Evolutionary conservation across 2,329 filamentous ascomycete species (phyloP).

Genomic region (Dactylellina sp.): DNA sequence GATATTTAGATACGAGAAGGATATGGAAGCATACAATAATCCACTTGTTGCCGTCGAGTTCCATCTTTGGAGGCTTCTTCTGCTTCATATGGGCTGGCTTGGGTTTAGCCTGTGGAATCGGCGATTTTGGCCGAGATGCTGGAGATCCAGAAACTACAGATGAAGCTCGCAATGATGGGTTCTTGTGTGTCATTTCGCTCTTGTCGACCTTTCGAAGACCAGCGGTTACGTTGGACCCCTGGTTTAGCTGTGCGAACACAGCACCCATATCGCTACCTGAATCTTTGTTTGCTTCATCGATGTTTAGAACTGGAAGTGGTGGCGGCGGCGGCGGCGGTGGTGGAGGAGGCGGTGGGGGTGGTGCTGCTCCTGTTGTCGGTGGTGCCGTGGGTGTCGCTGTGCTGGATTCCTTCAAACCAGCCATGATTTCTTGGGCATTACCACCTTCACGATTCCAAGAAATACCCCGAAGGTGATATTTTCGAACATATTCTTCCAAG

Average conservation of each 20-base stretch:
- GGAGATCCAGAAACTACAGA: conserved; percentile 75
- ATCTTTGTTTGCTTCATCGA: conserved; percentile 62
- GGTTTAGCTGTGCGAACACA: conserved; percentile 92
- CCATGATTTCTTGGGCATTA: conserved; percentile 77
- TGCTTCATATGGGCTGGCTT: conserved; percentile 86
- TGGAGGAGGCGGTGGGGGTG: conserved; percentile 69
- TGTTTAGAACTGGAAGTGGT: conserved; percentile 70
- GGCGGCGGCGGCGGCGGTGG: conserved; percentile 78
- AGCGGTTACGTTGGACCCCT: conserved; percentile 86
- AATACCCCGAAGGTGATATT: conserved; percentile 81
- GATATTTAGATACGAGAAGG: no score
- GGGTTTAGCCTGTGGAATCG: conserved; percentile 85
- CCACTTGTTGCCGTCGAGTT: conserved; percentile 92
- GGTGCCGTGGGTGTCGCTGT: conserved; percentile 64
- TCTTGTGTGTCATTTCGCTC: conserved; percentile 98
- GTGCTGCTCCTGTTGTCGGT: conserved; percentile 66
- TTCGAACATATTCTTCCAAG: conserved; percentile 84
- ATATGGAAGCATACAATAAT: conserved; percentile 67
- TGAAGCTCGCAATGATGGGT: conserved; percentile 81
- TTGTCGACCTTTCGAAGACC: conserved; percentile 92
- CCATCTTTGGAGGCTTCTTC: conserved; percentile 83
- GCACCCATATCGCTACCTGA: conserved; percentile 80
- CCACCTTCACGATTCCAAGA: conserved; percentile 86
- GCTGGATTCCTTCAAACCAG: conserved; percentile 67
- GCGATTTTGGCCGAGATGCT: conserved; percentile 77